Base-by-base conservation (phyloP, 2,329 filamentous ascomycete species). In the Exophiala spinifera region DNA sequence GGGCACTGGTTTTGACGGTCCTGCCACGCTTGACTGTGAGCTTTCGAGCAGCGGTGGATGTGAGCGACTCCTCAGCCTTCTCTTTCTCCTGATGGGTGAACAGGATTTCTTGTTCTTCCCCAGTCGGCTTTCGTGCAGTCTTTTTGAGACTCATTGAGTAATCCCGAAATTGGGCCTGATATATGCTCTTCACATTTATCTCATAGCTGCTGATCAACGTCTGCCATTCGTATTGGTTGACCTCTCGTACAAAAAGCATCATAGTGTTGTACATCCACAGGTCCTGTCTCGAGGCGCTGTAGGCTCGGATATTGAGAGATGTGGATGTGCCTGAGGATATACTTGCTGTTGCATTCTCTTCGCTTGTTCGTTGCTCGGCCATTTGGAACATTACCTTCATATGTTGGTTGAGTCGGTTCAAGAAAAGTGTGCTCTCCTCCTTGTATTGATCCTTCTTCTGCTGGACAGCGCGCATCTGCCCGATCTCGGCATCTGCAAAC, bases 11-110 rank as follows among this genome's bases (percentile, higher is more conserved):
- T 36, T 70, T 71, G 49, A 79, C 76, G 2, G 90, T 96, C 71
- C 96, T 91, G 61, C 89, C 94, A 67, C 91, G 83, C 77, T 96
- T 96, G 49, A 97, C 91, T 0, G 92, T 97, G 57, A 97, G 74
- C 71, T 96, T 96, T 59, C 91, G 83, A 8, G 91, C 91, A 6
- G 89, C 86, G 37, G 83, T 84, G 17, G 88, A 81, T 55, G 88
- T 82, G 33, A 80, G 75, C 37, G 72, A 71, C 47, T 81, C 76
- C 45, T 82, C 84, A 64, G 95, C 88, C 49, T 89, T 85, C 66
- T 96, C 91, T 67, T 95, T 95, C 67, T 96, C 91, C 65, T 89
- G 86, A 2, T 87, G 82, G 0, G 91, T 94, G 70, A 97, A 97
- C n/a, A 97, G 79, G 1, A 95, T 75, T 52, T 95, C 90, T 47